Evolutionary conservation across 768 basidiomycete species (phyloP), one percentile per base, ranked within the genome.

Genomic region (Hericium erinaceus): DNA sequence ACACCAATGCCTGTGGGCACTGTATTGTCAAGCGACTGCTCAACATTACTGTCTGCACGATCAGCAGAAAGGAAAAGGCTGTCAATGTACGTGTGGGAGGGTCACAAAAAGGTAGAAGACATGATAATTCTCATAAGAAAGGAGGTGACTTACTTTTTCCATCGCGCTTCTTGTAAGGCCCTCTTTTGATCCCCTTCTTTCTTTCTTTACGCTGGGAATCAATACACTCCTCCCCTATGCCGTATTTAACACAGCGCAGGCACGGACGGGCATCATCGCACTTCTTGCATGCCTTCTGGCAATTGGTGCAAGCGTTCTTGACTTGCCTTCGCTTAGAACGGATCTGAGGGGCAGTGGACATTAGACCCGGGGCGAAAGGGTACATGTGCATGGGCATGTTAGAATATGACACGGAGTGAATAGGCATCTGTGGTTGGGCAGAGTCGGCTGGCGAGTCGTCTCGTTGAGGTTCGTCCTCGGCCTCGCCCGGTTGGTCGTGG

Each of bases 151-250:
- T 68, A 89, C 88, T 81, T 80, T 86, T 89, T 80, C 82, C 84
- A 87, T 89, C 88, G 83, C 87, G 88, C 83, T 91, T 92, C 89
- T 91, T 91, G 86, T 92, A 92, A 72, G 89, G 89, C 48, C 89
- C 89, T 67, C 89, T 75, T 76, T 90, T 92, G 64, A 89, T 79
- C 63, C 89, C 89, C 69, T 89, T 90, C 71, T 89, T 90, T 66
- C 92, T 81, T 73, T 95, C 92, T 76, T 95, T 95, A 69, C 93
- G 80, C 70, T 89, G 85, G 33, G 92, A 93, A 74, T 94, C 89
- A 62, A 91, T 76, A 68, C 94, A 97, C 67, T 88, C 87, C 67
- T 92, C 89, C 51, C 83, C 79, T 62, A 89, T 80, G 65, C 90
- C 92, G 64, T 95, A 95, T 74, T 89, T 92, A 66, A 92, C 85